Conservation (phyloP, 1,139 yeast species). For the Suhomyces taliae region DNA sequence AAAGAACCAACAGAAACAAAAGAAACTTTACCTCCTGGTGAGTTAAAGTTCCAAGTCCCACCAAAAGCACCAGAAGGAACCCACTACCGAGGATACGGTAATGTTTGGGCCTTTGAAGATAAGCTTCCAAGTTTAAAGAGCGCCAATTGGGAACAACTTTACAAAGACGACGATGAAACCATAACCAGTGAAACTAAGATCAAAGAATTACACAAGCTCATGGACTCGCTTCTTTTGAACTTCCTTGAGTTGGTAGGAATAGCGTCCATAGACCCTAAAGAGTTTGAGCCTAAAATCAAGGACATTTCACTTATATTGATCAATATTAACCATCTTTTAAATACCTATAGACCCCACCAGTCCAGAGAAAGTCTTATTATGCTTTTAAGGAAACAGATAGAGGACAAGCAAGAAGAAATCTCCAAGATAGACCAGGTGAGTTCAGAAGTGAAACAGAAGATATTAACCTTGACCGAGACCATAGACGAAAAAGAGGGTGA, state of each 20-base stretch:
- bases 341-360: constrained; percentile 88
- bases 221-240: constrained; percentile 67
- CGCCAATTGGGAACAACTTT: constrained; percentile 69
- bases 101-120: constrained; percentile 76
- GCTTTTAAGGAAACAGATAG: constrained; percentile 65
- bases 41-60: constrained; percentile 58
- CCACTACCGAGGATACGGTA: constrained; percentile 78
- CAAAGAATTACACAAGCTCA: constrained; percentile 64
- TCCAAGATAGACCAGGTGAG: constrained; percentile 48
- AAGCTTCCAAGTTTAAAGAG: constrained; percentile 65
- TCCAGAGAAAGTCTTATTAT: constrained; percentile 77
- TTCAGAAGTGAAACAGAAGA: constrained; percentile 41
- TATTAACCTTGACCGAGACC: constrained; percentile 26
- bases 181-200: constrained; percentile 56
- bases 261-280: constrained; percentile 67
- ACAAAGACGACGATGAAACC: constrained; percentile 46
- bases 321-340: constrained; percentile 79
- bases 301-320: constrained; percentile 72
- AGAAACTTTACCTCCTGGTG: constrained; percentile 28
- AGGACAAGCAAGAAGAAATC: constrained; percentile 54
- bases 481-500: constrained; percentile 1
- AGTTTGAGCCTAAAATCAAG: constrained; percentile 65
- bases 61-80: constrained; percentile 62
- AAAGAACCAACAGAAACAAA: background rate
- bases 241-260: constrained; percentile 74